Conservation (phyloP, 129 eudicot species). For the Logfia minima region DNA sequence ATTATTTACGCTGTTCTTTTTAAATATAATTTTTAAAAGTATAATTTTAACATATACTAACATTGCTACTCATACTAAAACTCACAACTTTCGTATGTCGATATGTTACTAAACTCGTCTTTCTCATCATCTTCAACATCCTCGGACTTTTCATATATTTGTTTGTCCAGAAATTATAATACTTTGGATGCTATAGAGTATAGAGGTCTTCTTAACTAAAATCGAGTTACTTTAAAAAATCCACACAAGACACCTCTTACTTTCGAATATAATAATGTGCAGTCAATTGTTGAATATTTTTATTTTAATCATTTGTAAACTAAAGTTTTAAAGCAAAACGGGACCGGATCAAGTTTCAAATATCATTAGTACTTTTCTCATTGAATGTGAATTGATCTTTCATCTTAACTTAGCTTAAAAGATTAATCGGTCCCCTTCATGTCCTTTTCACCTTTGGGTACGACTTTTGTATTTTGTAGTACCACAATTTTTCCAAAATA, state of each 20-base stretch:
- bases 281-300: neutral
- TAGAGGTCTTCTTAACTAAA: no score
- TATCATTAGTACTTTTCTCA: no score
- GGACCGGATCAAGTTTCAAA: no score
- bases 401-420: neutral
- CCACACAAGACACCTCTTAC: neutral
- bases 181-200: neutral
- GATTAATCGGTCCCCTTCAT: neutral
- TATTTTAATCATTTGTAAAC: neutral
- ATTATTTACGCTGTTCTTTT: no score
- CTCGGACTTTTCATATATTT: neutral
- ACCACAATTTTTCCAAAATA: neutral
- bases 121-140: neutral
- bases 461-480: neutral
- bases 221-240: neutral
- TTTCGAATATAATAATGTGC: neutral
- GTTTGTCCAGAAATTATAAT: slow-evolving; percentile 2
- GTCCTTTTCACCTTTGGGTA: neutral
- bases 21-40: no score
- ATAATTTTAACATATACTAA: no score
- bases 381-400: neutral
- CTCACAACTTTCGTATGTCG: no score
- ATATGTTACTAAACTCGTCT: neutral
- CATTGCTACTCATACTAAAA: no score
- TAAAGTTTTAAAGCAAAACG: no score